A percentile compares a stretch with the other conserved stretches of the same genome.
These are phyloP conservation scores for Trichoderma orchidacearum DNA, from an alignment of 495 filamentous ascomycete species.

Conservation along the genomic window DNA sequence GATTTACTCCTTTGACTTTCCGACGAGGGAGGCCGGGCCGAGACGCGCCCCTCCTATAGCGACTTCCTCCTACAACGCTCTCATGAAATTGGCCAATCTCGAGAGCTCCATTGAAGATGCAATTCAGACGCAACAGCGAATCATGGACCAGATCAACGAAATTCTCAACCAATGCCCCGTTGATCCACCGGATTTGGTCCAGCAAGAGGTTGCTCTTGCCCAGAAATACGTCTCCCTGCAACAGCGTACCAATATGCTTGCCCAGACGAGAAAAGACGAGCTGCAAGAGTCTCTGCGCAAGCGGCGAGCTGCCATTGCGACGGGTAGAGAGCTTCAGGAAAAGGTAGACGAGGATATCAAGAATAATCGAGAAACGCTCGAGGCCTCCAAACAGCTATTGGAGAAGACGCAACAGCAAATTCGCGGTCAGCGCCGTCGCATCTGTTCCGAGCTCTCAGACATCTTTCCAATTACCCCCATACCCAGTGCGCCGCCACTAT, in stretches of 20 bases:
- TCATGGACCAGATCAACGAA: constrained; percentile 64
- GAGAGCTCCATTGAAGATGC: constrained; percentile 92
- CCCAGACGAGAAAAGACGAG: constrained; percentile 43
- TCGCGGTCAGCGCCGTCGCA: constrained; percentile 69
- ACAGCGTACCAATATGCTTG: constrained; percentile 46
- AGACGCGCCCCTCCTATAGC: constrained; percentile 27
- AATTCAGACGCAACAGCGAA: constrained; percentile 55
- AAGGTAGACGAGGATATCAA: constrained; percentile 39
- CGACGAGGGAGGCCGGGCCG: constrained; percentile 26
- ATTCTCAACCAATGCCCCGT: constrained; percentile 41
- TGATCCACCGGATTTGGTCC: constrained; percentile 44
- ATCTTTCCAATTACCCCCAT: constrained; percentile 72
- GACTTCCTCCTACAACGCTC: constrained; percentile 78
- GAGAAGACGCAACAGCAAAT: constrained; percentile 45
- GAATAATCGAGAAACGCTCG: constrained; percentile 45
- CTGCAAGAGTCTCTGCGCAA: constrained; percentile 50
- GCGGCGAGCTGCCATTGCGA: constrained; percentile 50
- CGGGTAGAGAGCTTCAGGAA: constrained; percentile 44
- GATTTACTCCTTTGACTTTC: constrained; percentile 56
- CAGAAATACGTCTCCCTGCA: constrained; percentile 48
- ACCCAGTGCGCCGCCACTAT: constrained; percentile 35
- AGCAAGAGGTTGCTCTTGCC: constrained; percentile 47
- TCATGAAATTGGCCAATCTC: constrained; percentile 80
- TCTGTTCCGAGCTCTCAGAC: constrained; percentile 64
- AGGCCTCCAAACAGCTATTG: constrained; percentile 37